A percentile compares a stretch with the other conserved stretches of the same genome.
These are phyloP conservation scores for Suillus subalutaceus DNA, from an alignment of 768 basidiomycete genomes.

Conservation along the genomic window DNA sequence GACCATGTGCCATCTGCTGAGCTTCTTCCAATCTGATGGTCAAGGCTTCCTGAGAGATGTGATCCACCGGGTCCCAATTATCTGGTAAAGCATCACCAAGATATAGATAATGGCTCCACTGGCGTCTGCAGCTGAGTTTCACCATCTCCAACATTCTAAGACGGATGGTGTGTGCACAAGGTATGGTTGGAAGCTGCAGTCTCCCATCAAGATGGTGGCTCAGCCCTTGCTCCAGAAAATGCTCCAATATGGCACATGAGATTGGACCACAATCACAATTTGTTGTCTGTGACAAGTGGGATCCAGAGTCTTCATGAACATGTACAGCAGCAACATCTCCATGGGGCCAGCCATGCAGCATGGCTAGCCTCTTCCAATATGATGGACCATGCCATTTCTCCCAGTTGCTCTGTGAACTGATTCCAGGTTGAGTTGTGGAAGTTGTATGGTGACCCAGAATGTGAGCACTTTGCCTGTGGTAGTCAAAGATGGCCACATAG, in stretches of 20 bases:
- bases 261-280: constrained; percentile 16
- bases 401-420: neutral
- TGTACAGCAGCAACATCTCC: neutral
- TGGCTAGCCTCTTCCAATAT: neutral
- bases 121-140: too few species aligned
- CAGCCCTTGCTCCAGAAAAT: neutral
- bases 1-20: too few species aligned
- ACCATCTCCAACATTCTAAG: too few species aligned
- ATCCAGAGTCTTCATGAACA: neutral
- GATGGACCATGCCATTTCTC: neutral
- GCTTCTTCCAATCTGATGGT: too few species aligned
- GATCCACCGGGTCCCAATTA: too few species aligned
- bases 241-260: constrained; percentile 8
- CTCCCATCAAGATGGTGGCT: neutral
- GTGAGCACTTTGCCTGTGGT: neutral
- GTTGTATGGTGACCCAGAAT: neutral
- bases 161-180: too few species aligned
- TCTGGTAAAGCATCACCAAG: too few species aligned
- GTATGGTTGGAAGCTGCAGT: neutral
- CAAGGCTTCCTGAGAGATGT: too few species aligned
- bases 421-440: neutral
- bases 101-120: too few species aligned
- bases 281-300: neutral
- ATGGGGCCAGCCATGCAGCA: neutral
- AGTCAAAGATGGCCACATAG: neutral